Evolutionary conservation across 2,329 filamentous ascomycete species (phyloP).

Genomic region (Claviceps capensis): DNA sequence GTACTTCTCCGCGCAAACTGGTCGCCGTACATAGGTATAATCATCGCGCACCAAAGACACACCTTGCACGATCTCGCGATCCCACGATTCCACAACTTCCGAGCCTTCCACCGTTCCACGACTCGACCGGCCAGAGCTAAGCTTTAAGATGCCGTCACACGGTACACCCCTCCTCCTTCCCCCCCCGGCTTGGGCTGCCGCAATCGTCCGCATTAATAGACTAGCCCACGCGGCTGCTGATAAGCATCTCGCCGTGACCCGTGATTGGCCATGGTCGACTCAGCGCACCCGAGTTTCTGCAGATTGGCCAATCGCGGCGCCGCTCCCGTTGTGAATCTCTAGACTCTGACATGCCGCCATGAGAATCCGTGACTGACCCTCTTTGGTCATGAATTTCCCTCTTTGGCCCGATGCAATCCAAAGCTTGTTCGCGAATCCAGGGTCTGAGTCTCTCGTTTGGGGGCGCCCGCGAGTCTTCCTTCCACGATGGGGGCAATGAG

Average conservation of each 20-base stretch:
- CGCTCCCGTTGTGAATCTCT: background rate
- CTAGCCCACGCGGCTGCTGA: slow-evolving; percentile 1
- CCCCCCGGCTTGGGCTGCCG: background rate
- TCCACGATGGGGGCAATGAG: no score
- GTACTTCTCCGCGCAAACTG: background rate
- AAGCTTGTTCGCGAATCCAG: no score
- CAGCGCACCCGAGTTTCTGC: background rate
- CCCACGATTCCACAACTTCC: no score
- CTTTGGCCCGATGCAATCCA: no score
- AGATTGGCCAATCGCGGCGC: background rate
- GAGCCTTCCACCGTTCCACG: background rate
- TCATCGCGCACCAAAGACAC: no score
- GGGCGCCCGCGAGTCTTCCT: no score
- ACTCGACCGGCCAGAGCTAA: background rate
- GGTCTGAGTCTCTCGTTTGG: no score
- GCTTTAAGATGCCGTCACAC: background rate
- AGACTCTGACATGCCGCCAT: slow-evolving; percentile 1
- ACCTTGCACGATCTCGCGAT: no score
- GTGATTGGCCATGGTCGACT: background rate
- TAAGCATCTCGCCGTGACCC: slow-evolving; percentile 2
- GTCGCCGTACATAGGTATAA: no score
- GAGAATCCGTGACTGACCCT: slow-evolving; percentile 5
- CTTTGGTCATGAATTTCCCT: slow-evolving; percentile 1
- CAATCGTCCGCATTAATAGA: no score
- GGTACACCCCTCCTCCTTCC: background rate